Evolutionary conservation across 2,329 filamentous ascomycete genomes (phyloP).

Genomic region (Gliomastix tumulicola): DNA sequence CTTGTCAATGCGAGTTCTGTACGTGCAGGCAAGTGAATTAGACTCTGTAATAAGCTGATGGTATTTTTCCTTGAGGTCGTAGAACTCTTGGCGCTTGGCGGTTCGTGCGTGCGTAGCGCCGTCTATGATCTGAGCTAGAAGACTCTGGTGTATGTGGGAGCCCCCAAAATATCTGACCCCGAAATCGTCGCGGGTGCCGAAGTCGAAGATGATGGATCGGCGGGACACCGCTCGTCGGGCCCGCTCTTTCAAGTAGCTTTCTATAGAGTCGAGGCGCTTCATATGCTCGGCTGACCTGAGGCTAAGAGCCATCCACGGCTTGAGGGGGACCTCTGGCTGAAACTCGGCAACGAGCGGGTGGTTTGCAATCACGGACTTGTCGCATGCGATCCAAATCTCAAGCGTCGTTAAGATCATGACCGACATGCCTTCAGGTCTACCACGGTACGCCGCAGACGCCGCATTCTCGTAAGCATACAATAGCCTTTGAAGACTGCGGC

Average conservation of each 20-base stretch:
- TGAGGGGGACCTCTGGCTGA: slow-evolving; percentile 28
- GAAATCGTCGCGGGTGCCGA: not conserved
- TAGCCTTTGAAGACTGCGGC: too few species aligned
- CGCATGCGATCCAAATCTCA: slow-evolving; percentile 52
- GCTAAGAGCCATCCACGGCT: slow-evolving; percentile 31
- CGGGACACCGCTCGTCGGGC: not conserved
- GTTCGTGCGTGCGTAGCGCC: not conserved
- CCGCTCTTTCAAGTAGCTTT: not conserved
- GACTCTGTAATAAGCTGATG: not conserved
- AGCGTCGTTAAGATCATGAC: slow-evolving; percentile 46
- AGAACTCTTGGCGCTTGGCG: not conserved
- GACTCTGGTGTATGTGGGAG: slow-evolving; percentile 15
- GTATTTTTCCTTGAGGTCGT: not conserved
- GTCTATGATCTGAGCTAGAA: slow-evolving; percentile 1
- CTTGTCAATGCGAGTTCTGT: not conserved
- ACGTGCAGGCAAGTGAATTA: not conserved
- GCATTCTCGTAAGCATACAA: slow-evolving; percentile 18
- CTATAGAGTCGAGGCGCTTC: not conserved
- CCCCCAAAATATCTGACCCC: slow-evolving; percentile 23
- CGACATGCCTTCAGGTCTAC: slow-evolving; percentile 37
- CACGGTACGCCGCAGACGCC: slow-evolving; percentile 17
- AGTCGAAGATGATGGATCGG: too few species aligned
- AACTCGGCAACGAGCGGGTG: slow-evolving; percentile 36
- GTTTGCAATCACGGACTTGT: slow-evolving; percentile 32
- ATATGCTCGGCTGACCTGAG: slow-evolving; percentile 16